These are phyloP conservation scores for Aspergillus ellipticus DNA, from an alignment of 495 filamentous ascomycete genomes.

Conservation along the genomic window DNA sequence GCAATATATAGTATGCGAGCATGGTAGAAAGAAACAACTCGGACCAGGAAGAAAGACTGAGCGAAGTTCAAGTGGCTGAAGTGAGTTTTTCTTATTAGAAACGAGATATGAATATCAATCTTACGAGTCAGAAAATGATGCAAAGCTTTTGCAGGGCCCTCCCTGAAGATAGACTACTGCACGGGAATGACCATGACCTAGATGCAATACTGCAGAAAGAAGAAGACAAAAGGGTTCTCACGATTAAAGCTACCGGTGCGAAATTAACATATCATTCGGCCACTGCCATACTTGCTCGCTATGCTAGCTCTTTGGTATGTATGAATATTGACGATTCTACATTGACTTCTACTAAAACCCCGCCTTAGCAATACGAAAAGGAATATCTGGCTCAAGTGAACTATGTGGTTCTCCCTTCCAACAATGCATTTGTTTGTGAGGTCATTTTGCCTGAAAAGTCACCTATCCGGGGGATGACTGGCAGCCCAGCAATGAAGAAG, in stretches of 20 bases:
- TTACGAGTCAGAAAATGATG: constrained; percentile 53
- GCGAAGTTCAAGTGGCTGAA: constrained; percentile 54
- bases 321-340: background rate
- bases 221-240: constrained; percentile 52
- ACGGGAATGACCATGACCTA: constrained; percentile 56
- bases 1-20: constrained; percentile 58
- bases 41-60: constrained; percentile 51
- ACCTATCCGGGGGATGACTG: constrained; percentile 63
- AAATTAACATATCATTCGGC: constrained; percentile 76
- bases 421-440: constrained; percentile 71
- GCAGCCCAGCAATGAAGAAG: constrained; percentile 59
- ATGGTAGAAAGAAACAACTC: constrained; percentile 72
- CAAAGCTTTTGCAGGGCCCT: constrained; percentile 70
- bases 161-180: constrained; percentile 69
- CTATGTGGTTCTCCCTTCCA: constrained; percentile 57
- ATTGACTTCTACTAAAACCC: background rate
- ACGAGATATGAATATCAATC: background rate
- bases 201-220: constrained; percentile 55
- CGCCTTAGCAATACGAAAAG: constrained; percentile 54
- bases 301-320: constrained; percentile 54
- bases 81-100: constrained; percentile 25
- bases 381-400: constrained; percentile 53
- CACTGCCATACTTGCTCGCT: constrained; percentile 61
- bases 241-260: constrained; percentile 66
- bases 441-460: constrained; percentile 75